These are phyloP conservation scores for Russula sp. DNA, from an alignment of 768 basidiomycete species.

Conservation along the genomic window DNA sequence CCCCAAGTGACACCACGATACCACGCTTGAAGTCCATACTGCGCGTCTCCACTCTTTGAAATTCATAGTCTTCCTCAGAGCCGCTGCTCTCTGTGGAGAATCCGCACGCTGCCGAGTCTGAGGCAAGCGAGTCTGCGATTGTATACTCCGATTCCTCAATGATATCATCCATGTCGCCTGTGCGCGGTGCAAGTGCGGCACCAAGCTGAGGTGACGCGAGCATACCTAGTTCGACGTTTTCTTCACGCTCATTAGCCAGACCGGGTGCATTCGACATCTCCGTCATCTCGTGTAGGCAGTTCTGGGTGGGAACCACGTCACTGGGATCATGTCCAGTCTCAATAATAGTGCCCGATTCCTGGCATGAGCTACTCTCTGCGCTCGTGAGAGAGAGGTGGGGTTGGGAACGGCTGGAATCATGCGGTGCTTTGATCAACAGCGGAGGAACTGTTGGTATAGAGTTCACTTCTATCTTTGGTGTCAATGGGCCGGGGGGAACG, in stretches of 20 bases:
- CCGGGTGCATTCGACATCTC: background rate
- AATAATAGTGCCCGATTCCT: background rate
- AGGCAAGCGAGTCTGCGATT: background rate
- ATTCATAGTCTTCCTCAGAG: constrained; percentile 11
- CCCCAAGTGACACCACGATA: constrained; percentile 5
- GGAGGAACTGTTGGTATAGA: background rate
- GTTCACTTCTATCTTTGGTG: background rate
- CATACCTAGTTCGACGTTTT: background rate
- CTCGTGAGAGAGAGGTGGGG: background rate
- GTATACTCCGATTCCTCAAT: background rate
- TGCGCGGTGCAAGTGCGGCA: background rate
- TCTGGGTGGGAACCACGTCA: background rate
- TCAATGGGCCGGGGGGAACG: background rate
- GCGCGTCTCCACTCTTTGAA: background rate
- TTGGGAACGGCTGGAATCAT: background rate
- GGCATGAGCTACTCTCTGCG: background rate
- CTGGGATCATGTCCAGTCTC: background rate
- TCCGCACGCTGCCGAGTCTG: constrained; percentile 1
- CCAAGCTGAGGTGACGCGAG: constrained; percentile 11
- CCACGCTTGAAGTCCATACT: constrained; percentile 11
- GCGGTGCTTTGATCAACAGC: background rate
- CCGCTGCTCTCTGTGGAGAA: constrained; percentile 4
- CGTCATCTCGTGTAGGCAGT: background rate
- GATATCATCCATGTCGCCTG: background rate
- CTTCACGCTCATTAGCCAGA: background rate